Evolutionary conservation across 1,284 basidiomycete species (phyloP).

Genomic region (Neonothopanus nambi): DNA sequence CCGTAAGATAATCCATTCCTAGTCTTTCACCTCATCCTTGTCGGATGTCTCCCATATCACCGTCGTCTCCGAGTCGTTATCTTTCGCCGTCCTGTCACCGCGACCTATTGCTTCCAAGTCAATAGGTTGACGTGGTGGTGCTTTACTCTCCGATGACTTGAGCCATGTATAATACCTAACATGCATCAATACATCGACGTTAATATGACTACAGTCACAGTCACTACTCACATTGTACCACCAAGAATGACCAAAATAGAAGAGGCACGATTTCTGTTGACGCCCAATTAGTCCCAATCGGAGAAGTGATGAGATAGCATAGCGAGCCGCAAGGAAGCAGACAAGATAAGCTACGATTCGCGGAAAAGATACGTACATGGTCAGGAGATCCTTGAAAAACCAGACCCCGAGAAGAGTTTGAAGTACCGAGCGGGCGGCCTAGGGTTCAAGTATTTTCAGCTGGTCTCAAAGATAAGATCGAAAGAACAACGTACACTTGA

Average conservation of each 20-base stretch:
- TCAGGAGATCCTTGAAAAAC: constrained; percentile 67
- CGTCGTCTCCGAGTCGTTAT: constrained; percentile 24
- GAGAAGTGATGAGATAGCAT: neutral
- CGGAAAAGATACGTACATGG: constrained; percentile 45
- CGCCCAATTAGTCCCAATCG: constrained; percentile 13
- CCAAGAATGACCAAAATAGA: constrained; percentile 63
- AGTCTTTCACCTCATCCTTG: constrained; percentile 24
- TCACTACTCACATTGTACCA: constrained; percentile 55
- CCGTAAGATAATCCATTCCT: constrained; percentile 7
- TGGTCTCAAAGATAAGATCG: constrained; percentile 5
- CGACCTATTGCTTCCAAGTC: constrained; percentile 42
- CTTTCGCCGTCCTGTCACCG: constrained; percentile 16
- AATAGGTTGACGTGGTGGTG: constrained; percentile 30
- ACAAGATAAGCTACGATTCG: too few species aligned
- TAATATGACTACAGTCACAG: neutral
- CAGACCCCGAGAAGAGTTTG: constrained; percentile 72
- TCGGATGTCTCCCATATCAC: constrained; percentile 29
- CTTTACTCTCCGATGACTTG: constrained; percentile 49
- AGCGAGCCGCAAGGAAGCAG: too few species aligned
- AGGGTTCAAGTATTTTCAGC: constrained; percentile 8
- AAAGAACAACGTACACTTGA: constrained; percentile 53
- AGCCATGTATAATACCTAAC: constrained; percentile 67
- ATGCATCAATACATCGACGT: constrained; percentile 9
- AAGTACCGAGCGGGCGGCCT: constrained; percentile 73
- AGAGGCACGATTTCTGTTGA: constrained; percentile 58